Evolutionary conservation across 768 basidiomycete genomes (phyloP).

Genomic region (Termitomyces sp.): DNA sequence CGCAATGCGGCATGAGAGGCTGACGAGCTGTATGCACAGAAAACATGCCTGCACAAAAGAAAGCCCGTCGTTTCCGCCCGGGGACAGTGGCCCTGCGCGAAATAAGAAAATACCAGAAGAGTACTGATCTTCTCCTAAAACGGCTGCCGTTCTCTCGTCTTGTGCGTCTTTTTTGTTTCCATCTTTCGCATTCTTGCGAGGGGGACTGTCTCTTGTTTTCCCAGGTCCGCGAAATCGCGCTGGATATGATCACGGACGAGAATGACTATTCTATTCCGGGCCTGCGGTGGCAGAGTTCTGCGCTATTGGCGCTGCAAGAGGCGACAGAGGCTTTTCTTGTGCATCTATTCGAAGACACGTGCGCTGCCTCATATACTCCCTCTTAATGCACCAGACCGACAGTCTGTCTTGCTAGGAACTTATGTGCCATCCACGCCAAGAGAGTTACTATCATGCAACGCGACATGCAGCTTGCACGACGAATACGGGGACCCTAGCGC

Average conservation of each 20-base stretch:
- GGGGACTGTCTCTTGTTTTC: no score
- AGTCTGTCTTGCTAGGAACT: conserved; percentile 52
- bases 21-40: background rate
- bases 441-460: conserved; percentile 97
- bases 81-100: conserved; percentile 89
- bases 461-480: conserved; percentile 93
- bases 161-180: conserved; percentile 46
- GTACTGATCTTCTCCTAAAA: conserved; percentile 80
- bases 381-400: background rate
- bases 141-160: conserved; percentile 91
- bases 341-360: conserved; percentile 98
- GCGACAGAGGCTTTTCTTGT: conserved; percentile 94
- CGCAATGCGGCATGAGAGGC: background rate
- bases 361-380: conserved; percentile 46
- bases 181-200: no score
- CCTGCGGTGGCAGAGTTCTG: conserved; percentile 93
- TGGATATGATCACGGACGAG: conserved; percentile 82
- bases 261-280: conserved; percentile 53
- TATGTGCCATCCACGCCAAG: conserved; percentile 97
- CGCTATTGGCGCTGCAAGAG: conserved; percentile 90
- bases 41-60: conserved; percentile 21
- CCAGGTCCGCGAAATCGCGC: conserved; percentile 96
- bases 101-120: conserved; percentile 92
- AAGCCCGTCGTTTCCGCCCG: conserved; percentile 72
- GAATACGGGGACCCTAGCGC: conserved; percentile 90